phyloP scores from a whole-genome alignment of 2,329 filamentous ascomycete species.

The Polychaeton citri region DNA sequence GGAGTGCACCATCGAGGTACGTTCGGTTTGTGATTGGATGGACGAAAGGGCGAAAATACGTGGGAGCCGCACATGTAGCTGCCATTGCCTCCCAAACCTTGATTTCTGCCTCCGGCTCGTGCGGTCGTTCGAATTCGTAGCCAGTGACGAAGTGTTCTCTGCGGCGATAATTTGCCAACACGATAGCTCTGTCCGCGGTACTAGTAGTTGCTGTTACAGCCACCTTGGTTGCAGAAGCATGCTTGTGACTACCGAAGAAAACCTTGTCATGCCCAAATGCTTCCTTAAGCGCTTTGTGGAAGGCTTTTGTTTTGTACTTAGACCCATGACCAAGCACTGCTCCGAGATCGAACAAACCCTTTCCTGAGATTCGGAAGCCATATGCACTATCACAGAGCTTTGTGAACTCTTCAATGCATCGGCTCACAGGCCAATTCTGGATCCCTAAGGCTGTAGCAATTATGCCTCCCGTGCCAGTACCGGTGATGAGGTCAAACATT shows the following conservation, averaged over 20 bases:
- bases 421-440: constrained; percentile 18
- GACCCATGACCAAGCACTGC: constrained; percentile 9
- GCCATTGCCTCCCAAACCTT: constrained; percentile 37
- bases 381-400: constrained; percentile 23
- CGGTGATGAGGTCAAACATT: constrained; percentile 35
- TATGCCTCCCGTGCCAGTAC: constrained; percentile 28
- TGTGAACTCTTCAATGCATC: constrained; percentile 21
- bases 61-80: constrained; percentile 36
- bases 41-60: constrained; percentile 36
- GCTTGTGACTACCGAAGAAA: constrained; percentile 23
- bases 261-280: constrained; percentile 18
- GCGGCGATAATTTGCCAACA: constrained; percentile 31
- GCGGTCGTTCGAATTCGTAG: constrained; percentile 24
- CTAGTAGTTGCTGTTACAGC: constrained; percentile 26
- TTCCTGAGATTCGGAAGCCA: constrained; percentile 14
- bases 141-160: constrained; percentile 4
- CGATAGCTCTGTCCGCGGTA: constrained; percentile 19
- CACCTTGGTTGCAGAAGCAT: constrained; percentile 19
- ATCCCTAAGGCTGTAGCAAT: constrained; percentile 25
- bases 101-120: constrained; percentile 21
- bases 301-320: constrained; percentile 11
- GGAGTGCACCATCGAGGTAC: constrained; percentile 34
- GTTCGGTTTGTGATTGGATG: constrained; percentile 30
- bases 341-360: constrained; percentile 14
- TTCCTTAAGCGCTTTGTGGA: constrained; percentile 20